Evolutionary conservation across 805 yeast genomes (phyloP).

Genomic region (Schizosaccharomyces osmophilus): DNA sequence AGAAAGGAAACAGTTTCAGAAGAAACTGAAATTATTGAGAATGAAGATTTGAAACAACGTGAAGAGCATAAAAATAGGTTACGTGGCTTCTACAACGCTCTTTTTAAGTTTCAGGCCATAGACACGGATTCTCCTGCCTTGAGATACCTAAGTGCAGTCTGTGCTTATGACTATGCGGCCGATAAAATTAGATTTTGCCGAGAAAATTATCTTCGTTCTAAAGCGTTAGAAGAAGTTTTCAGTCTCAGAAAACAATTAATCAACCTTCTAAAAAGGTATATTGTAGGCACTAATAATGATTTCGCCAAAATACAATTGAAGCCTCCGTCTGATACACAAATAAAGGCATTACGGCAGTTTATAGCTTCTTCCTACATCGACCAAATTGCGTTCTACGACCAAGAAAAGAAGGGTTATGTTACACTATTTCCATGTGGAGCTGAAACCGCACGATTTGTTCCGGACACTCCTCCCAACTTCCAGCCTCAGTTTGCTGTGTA

Average conservation of each 20-base stretch:
- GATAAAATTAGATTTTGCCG: conserved; percentile 22
- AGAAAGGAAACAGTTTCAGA: conserved; percentile 12
- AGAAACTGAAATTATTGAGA: conserved; percentile 9
- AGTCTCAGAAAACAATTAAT: conserved; percentile 62
- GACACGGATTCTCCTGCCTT: conserved; percentile 59
- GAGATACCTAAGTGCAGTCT: conserved; percentile 50
- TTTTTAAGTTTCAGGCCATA: conserved; percentile 20
- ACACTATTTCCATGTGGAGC: conserved; percentile 20
- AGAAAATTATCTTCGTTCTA: conserved; percentile 46
- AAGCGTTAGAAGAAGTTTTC: conserved; percentile 57
- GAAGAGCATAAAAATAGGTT: not conserved
- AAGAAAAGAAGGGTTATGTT: conserved; percentile 39
- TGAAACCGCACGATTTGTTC: conserved; percentile 28
- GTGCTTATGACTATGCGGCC: conserved; percentile 60
- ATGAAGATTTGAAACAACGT: conserved; percentile 18
- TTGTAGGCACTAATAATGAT: conserved; percentile 16
- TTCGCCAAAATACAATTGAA: conserved; percentile 9
- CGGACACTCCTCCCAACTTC: conserved; percentile 21
- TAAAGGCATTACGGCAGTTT: conserved; percentile 70
- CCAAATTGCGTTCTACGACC: conserved; percentile 70
- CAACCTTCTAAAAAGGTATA: conserved; percentile 44
- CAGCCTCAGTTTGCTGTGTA: conserved; percentile 54
- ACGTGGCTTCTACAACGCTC: conserved; percentile 12
- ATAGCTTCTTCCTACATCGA: conserved; percentile 81
- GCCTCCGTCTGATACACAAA: conserved; percentile 44